Base-by-base conservation (phyloP, 106 monocot species). In the Dendrobium huoshanense region DNA sequence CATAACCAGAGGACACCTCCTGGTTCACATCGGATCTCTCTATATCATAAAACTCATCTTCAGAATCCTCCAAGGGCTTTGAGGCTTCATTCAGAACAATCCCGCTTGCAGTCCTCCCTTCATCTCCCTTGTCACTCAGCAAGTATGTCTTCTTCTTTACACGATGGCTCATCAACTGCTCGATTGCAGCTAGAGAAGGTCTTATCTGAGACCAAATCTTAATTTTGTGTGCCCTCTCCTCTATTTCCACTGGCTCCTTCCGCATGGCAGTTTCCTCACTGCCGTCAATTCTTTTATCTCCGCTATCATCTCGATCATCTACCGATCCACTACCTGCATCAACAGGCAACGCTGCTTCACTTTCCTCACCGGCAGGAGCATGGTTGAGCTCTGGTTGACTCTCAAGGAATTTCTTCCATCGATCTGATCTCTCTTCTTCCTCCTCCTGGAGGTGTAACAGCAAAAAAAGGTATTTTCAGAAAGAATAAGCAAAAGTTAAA, bases 381-480 rank as follows among this genome's bases (percentile, higher is more conserved):
- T 78, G 81, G 17, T 40, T 49, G 20, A 78, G 44, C 33, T 90
- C 80, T 16, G 79, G 87, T 67, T 91, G 91, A 78, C 90, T 88
- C 64, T 93, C 87, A 51, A 99, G 86, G 79, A 99, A 95, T 79
- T 86, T 70, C n/a, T 88, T 90, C 99, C 99, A 99, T 67, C 90
- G 85, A 49, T 95, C 93, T 54, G 93, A 95, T 87, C 99, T 91
- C 91, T 99, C 99, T 81, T 95, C 95, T 76, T 99, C 99, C 79
- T 99, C 99, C 83, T 99, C 99, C 76, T 76, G 24, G 45, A 25
- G 4, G 13, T 11, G 11, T 25, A 76, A 25, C 45, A 76, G 11
- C 37, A 24, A 8, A 19, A 74, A 43, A 7, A 74, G 1, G 41
- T 49, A 76, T 49, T 47, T 25, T 76, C 16, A 76, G 25, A 22